A percentile compares a stretch with the other conserved stretches of the same genome.
Conservation (phyloP, 2,329 filamentous ascomycete genomes). For the Canariomyces notabilis region DNA sequence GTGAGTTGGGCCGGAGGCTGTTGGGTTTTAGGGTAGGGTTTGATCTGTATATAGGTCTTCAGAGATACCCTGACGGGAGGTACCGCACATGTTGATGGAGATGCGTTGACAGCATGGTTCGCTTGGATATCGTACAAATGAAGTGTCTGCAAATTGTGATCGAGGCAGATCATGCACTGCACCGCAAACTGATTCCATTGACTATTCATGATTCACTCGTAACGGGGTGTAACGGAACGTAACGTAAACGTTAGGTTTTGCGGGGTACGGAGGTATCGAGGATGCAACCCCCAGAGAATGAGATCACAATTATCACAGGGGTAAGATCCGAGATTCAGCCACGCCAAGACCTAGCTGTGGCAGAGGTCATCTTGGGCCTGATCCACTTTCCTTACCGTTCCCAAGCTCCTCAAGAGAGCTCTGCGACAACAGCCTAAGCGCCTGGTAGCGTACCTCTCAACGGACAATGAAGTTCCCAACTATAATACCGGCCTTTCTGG, state of each 20-base stretch:
- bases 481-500: slow-evolving; percentile 12
- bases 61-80: neutral
- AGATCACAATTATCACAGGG: neutral
- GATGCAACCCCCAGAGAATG: neutral
- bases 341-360: neutral
- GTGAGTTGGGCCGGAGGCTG: neutral
- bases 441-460: too few species aligned
- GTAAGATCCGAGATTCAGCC: neutral
- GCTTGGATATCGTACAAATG: too few species aligned
- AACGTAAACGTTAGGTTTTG: too few species aligned
- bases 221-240: too few species aligned
- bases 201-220: too few species aligned
- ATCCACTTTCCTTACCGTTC: neutral
- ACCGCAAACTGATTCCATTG: too few species aligned
- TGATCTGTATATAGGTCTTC: neutral
- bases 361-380: neutral
- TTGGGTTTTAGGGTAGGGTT: neutral
- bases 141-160: too few species aligned
- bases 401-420: neutral
- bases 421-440: neutral
- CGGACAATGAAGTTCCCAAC: slow-evolving; percentile 10
- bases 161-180: too few species aligned
- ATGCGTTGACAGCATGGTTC: too few species aligned
- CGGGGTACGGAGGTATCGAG: too few species aligned
- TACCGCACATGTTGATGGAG: neutral